These are phyloP conservation scores for Silene latifolia DNA, from an alignment of 148 eudicot species.

Conservation along the genomic window DNA sequence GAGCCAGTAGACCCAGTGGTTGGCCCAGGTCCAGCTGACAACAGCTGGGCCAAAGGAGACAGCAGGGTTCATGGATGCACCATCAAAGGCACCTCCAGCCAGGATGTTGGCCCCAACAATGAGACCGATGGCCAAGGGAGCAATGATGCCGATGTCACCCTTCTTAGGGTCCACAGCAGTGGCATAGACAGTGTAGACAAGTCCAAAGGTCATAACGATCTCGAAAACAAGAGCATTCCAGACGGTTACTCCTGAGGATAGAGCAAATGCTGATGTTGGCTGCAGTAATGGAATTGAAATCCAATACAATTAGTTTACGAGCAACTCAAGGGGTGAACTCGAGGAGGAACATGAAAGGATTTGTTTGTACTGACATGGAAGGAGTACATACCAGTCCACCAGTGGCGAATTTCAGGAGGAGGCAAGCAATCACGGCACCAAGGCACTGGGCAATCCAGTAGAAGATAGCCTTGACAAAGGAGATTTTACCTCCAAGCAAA, in stretches of 20 bases:
- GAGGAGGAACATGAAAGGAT: too few relatives aligned
- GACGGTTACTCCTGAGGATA: slow-evolving; percentile 57
- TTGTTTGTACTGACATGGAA: background rate
- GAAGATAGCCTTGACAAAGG: slow-evolving; percentile 38
- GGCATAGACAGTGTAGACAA: slow-evolving; percentile 80
- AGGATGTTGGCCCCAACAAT: slow-evolving; percentile 86
- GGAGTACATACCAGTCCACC: slow-evolving; percentile 52
- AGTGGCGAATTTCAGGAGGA: slow-evolving; percentile 61
- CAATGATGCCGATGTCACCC: slow-evolving; percentile 71
- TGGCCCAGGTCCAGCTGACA: slow-evolving; percentile 78
- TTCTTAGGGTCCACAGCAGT: slow-evolving; percentile 82
- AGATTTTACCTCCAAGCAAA: slow-evolving; percentile 67
- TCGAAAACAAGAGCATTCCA: slow-evolving; percentile 83
- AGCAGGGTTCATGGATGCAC: slow-evolving; percentile 92
- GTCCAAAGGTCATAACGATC: slow-evolving; percentile 86
- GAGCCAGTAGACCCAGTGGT: slow-evolving; percentile 92
- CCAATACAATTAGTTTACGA: background rate
- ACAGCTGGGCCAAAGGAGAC: slow-evolving; percentile 88
- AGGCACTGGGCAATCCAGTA: slow-evolving; percentile 74
- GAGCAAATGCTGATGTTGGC: slow-evolving; percentile 76
- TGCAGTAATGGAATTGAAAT: slow-evolving; percentile 20
- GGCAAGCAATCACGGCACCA: slow-evolving; percentile 75
- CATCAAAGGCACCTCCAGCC: slow-evolving; percentile 85
- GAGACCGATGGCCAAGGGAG: slow-evolving; percentile 78
- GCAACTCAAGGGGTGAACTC: background rate